Evolutionary conservation across 345 rosid genomes (phyloP).

Genomic region (Hibiscus tridactylites): DNA sequence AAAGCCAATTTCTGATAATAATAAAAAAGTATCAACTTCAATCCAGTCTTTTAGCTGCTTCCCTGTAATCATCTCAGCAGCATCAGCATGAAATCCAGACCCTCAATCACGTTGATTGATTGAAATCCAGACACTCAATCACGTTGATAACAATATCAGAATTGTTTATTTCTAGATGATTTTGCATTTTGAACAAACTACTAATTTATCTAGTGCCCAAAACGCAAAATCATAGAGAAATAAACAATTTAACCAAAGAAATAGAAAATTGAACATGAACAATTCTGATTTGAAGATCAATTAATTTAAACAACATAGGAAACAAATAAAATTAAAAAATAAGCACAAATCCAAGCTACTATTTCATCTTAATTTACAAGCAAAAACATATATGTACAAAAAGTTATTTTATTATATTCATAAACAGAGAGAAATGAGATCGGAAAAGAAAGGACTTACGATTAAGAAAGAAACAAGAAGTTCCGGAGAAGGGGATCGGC

Average conservation of each 20-base stretch:
- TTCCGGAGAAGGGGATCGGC: not conserved
- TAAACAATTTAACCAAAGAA: not conserved
- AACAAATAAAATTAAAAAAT: not conserved
- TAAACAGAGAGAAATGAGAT: constrained; percentile 1
- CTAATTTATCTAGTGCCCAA: not conserved
- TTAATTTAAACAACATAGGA: not conserved
- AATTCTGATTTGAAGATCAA: not conserved
- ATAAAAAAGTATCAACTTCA: no score
- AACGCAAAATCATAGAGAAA: not conserved
- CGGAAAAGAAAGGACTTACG: constrained; percentile 1
- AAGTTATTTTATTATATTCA: not conserved
- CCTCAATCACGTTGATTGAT: no score
- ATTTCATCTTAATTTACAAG: not conserved
- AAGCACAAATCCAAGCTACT: not conserved
- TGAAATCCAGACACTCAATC: no score
- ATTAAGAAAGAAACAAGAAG: not conserved
- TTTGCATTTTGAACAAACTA: not conserved
- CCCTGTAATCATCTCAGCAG: no score
- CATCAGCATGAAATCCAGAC: no score
- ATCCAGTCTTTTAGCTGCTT: no score
- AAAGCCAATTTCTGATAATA: no score
- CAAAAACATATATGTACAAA: not conserved
- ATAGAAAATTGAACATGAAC: not conserved
- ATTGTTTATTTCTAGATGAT: no score
- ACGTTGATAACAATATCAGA: no score